Evolutionary conservation across 2,329 filamentous ascomycete genomes (phyloP).

Genomic region (Botrytis medusae): DNA sequence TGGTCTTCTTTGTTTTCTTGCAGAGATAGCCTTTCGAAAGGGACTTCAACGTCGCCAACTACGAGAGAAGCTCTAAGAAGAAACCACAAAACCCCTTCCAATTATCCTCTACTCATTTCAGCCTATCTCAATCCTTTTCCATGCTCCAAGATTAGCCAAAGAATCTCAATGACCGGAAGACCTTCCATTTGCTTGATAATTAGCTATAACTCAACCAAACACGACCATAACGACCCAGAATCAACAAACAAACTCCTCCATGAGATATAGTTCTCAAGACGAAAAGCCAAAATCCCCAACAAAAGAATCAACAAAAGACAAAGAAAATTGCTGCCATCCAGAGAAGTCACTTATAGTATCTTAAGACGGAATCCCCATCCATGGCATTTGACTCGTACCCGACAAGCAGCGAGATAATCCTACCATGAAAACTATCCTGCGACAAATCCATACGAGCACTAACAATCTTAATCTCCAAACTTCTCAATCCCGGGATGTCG

Average conservation of each 20-base stretch:
- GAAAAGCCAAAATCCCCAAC: neutral
- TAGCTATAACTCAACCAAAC: neutral
- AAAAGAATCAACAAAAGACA: neutral
- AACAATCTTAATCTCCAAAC: too few species aligned
- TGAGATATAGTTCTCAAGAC: neutral
- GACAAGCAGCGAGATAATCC: neutral
- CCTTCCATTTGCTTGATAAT: neutral
- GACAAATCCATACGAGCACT: neutral
- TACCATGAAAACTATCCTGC: neutral
- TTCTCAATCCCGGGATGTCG: too few species aligned
- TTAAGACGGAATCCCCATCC: neutral
- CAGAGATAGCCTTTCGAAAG: neutral
- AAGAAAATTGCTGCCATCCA: neutral
- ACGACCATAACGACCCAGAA: too few species aligned
- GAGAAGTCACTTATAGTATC: neutral
- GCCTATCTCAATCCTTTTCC: neutral
- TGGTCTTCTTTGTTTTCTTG: neutral
- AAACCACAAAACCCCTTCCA: neutral
- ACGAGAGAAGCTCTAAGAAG: neutral
- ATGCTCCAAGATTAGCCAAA: neutral
- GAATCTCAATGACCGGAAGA: neutral
- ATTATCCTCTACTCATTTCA: neutral
- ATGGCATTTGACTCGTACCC: neutral
- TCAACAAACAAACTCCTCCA: neutral
- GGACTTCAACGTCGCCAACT: neutral